Conservation (phyloP, 345 rosid genomes). For the Brassica juncea region DNA sequence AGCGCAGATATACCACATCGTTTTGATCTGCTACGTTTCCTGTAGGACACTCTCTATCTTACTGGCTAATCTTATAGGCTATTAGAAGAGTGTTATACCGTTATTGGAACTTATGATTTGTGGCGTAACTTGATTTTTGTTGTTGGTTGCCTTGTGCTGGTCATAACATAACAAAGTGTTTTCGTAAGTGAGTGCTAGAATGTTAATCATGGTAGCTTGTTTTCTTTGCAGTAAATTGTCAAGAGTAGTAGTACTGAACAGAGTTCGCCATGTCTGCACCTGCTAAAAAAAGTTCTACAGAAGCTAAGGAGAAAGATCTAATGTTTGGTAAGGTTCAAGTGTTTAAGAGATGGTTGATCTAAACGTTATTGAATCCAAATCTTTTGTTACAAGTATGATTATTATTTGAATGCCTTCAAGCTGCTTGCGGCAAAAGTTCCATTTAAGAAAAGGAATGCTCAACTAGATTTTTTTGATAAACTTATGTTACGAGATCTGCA, state of each 20-base stretch:
- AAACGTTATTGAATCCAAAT: background rate
- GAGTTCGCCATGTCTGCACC: slow-evolving; percentile 46
- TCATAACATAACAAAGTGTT: background rate
- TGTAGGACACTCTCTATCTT: background rate
- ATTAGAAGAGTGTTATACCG: background rate
- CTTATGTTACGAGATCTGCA: background rate
- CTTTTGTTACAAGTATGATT: background rate
- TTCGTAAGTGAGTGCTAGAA: slow-evolving; percentile 1
- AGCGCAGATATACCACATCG: background rate
- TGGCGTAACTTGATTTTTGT: background rate
- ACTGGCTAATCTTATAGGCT: background rate
- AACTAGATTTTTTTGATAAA: slow-evolving; percentile 10
- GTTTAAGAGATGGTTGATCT: slow-evolving; percentile 1
- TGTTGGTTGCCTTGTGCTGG: slow-evolving; percentile 12
- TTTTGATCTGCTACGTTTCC: slow-evolving; percentile 11
- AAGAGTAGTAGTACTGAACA: slow-evolving; percentile 23
- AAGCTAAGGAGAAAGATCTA: slow-evolving; percentile 44
- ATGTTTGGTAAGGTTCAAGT: slow-evolving; percentile 46
- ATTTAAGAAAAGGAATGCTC: background rate
- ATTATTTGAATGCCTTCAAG: background rate
- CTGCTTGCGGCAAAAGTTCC: background rate
- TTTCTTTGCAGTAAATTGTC: slow-evolving; percentile 30
- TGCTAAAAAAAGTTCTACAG: slow-evolving; percentile 45
- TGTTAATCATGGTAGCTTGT: slow-evolving; percentile 6
- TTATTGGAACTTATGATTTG: background rate